phyloP scores from a whole-genome alignment of 352 stramenopile species.

The Phytophthora litchii region DNA sequence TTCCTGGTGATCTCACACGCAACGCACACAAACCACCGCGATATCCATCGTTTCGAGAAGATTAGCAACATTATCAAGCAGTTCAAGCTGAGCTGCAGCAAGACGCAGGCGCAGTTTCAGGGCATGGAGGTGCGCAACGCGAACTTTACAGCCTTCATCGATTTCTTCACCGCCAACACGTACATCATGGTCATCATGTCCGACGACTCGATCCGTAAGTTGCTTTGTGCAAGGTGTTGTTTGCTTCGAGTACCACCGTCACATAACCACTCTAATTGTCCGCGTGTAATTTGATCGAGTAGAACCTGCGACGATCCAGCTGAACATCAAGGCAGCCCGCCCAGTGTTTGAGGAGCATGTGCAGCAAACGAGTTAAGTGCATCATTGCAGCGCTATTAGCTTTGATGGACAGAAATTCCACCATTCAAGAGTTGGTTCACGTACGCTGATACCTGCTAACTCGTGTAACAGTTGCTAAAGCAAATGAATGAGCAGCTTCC shows the following conservation, averaged over 20 bases:
- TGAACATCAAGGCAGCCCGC: conserved; percentile 97
- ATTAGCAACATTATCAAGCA: conserved; percentile 99
- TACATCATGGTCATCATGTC: conserved; percentile 99
- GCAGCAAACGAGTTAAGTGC: conserved; percentile 85
- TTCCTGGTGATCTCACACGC: conserved; percentile 99
- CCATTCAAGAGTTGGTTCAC: background rate
- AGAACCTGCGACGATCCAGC: conserved; percentile 94
- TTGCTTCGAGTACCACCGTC: conserved; percentile 19
- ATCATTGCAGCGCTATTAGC: background rate
- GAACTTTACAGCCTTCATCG: conserved; percentile 99
- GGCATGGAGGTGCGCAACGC: conserved; percentile 96
- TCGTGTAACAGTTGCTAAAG: conserved; percentile 5
- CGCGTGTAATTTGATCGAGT: conserved; percentile 7
- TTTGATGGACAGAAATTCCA: background rate
- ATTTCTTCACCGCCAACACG: conserved; percentile 98
- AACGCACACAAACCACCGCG: conserved; percentile 90
- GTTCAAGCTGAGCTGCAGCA: conserved; percentile 99
- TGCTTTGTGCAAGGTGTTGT: background rate
- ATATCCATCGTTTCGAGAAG: conserved; percentile 99
- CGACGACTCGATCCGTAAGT: conserved; percentile 87
- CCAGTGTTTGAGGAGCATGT: conserved; percentile 97
- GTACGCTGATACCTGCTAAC: background rate
- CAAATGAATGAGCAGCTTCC: conserved; percentile 21
- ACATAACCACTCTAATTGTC: background rate
- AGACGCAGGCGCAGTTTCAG: conserved; percentile 98